Conservation (phyloP, 495 filamentous ascomycete species). For the Penicillium daleae region DNA sequence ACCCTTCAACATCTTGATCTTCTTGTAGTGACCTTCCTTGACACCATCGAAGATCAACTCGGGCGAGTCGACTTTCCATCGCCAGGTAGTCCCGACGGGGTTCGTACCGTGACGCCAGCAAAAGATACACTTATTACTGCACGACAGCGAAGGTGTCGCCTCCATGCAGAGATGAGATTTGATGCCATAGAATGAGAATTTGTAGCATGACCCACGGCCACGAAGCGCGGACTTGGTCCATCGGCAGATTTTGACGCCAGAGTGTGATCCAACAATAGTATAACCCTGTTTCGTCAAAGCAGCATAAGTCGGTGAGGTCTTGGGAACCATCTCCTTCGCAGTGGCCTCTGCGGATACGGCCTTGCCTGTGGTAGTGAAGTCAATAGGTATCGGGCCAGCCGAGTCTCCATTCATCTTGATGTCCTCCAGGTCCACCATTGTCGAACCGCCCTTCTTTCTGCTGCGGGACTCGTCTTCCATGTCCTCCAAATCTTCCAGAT, state of each 20-base stretch:
- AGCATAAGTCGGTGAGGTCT: constrained; percentile 81
- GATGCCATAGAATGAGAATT: constrained; percentile 96
- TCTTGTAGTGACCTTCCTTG: constrained; percentile 90
- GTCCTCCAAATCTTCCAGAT: constrained; percentile 47
- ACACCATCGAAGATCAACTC: constrained; percentile 87
- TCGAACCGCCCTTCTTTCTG: constrained; percentile 44
- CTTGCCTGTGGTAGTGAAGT: constrained; percentile 76
- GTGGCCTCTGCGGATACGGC: constrained; percentile 38
- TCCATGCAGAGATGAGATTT: constrained; percentile 97
- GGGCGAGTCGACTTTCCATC: constrained; percentile 91
- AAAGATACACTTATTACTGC: constrained; percentile 98
- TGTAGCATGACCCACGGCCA: constrained; percentile 94
- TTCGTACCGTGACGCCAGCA: constrained; percentile 99
- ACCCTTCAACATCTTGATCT: constrained; percentile 95
- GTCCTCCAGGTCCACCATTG: constrained; percentile 81
- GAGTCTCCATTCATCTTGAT: constrained; percentile 61
- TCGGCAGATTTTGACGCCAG: constrained; percentile 95
- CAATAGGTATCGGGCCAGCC: constrained; percentile 69
- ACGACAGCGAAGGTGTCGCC: constrained; percentile 90
- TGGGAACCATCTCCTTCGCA: constrained; percentile 90
- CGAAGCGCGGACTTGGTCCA: constrained; percentile 99
- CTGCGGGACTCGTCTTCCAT: constrained; percentile 35
- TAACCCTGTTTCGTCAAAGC: constrained; percentile 96
- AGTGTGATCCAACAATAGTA: constrained; percentile 91
- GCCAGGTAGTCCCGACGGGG: constrained; percentile 93